Base-by-base conservation (phyloP, 2,329 filamentous ascomycete species). In the Truncatella angustata region DNA sequence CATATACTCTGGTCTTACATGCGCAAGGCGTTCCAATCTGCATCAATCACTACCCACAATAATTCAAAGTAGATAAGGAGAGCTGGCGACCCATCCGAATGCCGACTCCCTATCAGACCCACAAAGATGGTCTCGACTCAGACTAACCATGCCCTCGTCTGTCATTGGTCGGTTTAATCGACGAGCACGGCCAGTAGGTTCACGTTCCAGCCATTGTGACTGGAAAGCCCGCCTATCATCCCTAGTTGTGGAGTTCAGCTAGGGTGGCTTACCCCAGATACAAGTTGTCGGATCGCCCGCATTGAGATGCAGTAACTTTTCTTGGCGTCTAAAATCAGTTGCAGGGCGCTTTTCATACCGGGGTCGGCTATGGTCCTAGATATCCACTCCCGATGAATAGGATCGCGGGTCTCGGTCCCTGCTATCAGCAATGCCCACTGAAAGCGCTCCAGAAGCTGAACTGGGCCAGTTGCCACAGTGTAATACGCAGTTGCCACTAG, bases 111-210 rank as follows among this genome's bases (percentile, higher is more conserved):
- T 21, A 40, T 40, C 37, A 40, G 37, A 40, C 37, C 37, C 37
- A n/a, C n/a, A n/a, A n/a, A n/a, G n/a, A n/a, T n/a, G n/a, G n/a
- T n/a, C n/a, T n/a, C n/a, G n/a, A n/a, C n/a, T n/a, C n/a, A n/a
- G n/a, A n/a, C n/a, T n/a, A n/a, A n/a, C n/a, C n/a, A n/a, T n/a
- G n/a, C n/a, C n/a, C n/a, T n/a, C 4, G 18, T 20, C 10, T 10
- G 21, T 45, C 21, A 45, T 45, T 45, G 42, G 42, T 18, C 42
- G 30, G 42, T 45, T 45, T 45, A 45, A 45, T 45, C 42, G 42
- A 45, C 42, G 26, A n/a, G 23, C 21, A 21, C 18, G 37, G 37
- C 37, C 37, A 23, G n/a, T n/a, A n/a, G n/a, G n/a, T n/a, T n/a
- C n/a, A n/a, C n/a, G n/a, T n/a, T n/a, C n/a, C n/a, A n/a, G n/a